These are phyloP conservation scores for Phytophthora kernoviae DNA, from an alignment of 352 stramenopile species.

Conservation along the genomic window DNA sequence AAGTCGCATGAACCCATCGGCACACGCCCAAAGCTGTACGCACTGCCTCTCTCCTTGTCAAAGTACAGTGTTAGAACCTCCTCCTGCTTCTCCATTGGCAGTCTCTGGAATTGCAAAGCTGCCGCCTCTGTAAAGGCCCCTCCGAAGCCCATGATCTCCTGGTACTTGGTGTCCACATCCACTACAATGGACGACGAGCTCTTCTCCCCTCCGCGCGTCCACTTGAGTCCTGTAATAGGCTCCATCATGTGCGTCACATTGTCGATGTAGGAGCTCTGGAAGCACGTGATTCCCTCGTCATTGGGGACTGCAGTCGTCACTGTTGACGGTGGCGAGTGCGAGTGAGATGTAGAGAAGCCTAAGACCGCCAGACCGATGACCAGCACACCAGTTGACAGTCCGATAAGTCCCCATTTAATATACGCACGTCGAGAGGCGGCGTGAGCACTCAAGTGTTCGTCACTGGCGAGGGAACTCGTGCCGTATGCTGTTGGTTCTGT, in stretches of 20 bases:
- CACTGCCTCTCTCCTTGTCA: conserved; percentile 62
- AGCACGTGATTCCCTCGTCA: conserved; percentile 31
- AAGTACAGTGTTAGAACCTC: conserved; percentile 85
- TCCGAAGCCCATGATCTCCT: conserved; percentile 84
- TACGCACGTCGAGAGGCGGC: conserved; percentile 12
- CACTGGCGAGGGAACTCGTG: conserved; percentile 20
- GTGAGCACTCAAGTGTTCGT: conserved; percentile 13
- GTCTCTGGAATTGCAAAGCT: conserved; percentile 74
- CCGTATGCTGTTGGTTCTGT: conserved; percentile 32
- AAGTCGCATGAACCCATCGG: conserved; percentile 91
- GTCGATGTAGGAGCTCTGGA: conserved; percentile 57
- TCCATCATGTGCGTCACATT: conserved; percentile 58
- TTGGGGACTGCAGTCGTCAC: conserved; percentile 1
- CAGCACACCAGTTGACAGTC: neutral
- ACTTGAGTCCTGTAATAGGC: conserved; percentile 39
- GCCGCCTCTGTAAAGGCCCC: conserved; percentile 90
- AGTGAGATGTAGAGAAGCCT: conserved; percentile 7
- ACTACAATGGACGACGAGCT: conserved; percentile 41
- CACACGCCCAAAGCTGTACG: conserved; percentile 84
- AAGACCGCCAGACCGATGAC: conserved; percentile 4
- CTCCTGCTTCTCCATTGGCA: conserved; percentile 69
- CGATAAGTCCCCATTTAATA: conserved; percentile 9
- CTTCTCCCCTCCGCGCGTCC: conserved; percentile 5
- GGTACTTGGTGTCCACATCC: conserved; percentile 44
- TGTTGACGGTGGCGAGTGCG: conserved; percentile 6